Evolutionary conservation across 331 rosid species (phyloP).

Genomic region (Malus hybrid): DNA sequence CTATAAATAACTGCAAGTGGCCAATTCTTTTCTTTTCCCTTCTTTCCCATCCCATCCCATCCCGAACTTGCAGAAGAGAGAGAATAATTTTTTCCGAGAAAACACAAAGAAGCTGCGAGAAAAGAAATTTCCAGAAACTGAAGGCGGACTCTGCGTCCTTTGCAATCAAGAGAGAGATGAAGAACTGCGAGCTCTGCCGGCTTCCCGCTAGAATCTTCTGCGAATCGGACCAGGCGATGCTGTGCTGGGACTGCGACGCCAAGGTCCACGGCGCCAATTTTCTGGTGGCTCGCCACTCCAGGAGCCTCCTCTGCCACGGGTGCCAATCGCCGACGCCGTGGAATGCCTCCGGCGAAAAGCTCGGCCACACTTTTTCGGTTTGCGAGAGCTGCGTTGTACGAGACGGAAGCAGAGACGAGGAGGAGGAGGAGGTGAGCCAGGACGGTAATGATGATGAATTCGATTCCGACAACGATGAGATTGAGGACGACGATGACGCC

Average conservation of each 20-base stretch:
- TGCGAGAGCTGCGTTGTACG: constrained; percentile 48
- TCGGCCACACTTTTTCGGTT: constrained; percentile 50
- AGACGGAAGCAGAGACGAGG: constrained; percentile 5
- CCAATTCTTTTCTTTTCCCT: background rate
- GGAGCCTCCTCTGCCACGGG: constrained; percentile 59
- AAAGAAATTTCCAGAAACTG: background rate
- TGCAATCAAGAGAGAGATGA: constrained; percentile 21
- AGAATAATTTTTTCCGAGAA: constrained; percentile 1
- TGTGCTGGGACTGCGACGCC: constrained; percentile 78
- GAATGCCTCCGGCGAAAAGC: constrained; percentile 63
- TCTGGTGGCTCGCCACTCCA: constrained; percentile 55
- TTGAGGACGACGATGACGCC: background rate
- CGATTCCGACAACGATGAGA: constrained; percentile 20
- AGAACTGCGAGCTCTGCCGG: constrained; percentile 65
- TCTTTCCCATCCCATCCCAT: constrained; percentile 5
- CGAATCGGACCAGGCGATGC: constrained; percentile 63
- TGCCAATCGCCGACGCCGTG: constrained; percentile 71
- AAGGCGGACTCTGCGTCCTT: background rate
- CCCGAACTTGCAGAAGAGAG: background rate
- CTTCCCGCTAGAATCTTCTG: constrained; percentile 52
- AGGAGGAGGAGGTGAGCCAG: constrained; percentile 31
- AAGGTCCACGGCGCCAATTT: constrained; percentile 77
- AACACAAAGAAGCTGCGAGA: background rate
- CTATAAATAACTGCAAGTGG: constrained; percentile 4
- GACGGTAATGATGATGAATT: constrained; percentile 40